Evolutionary conservation across 1,139 yeast genomes (phyloP).

Genomic region (Candida glucosophila): DNA sequence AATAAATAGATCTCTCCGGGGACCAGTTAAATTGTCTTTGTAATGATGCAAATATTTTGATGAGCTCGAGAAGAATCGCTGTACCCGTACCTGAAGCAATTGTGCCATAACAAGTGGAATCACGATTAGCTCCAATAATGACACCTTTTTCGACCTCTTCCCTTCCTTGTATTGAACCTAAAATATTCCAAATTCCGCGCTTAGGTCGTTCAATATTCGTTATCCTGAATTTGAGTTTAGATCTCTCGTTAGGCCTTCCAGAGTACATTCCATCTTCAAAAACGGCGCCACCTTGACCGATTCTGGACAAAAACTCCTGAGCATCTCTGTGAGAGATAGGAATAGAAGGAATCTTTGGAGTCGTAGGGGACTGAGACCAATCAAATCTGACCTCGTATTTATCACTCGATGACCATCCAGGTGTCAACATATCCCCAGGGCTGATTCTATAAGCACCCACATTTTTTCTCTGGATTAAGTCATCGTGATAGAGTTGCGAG

Average conservation of each 20-base stretch:
- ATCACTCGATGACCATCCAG: constrained; percentile 62
- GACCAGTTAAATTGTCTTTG: constrained; percentile 65
- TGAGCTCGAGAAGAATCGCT: constrained; percentile 60
- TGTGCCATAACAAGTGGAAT: constrained; percentile 71
- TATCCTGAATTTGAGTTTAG: constrained; percentile 32
- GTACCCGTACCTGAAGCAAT: constrained; percentile 71
- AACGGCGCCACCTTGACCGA: constrained; percentile 40
- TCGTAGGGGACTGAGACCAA: constrained; percentile 41
- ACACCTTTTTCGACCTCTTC: constrained; percentile 74
- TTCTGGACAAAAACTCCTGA: constrained; percentile 32
- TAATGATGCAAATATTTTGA: constrained; percentile 62
- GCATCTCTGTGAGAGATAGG: constrained; percentile 75
- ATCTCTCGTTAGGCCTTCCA: constrained; percentile 11
- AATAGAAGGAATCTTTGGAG: constrained; percentile 67
- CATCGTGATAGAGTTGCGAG: constrained; percentile 32
- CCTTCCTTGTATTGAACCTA: constrained; percentile 70
- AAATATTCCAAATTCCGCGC: constrained; percentile 71
- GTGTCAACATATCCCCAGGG: constrained; percentile 75
- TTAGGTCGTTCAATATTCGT: constrained; percentile 44
- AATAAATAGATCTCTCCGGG: constrained; percentile 76
- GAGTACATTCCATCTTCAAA: constrained; percentile 22
- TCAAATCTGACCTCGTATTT: constrained; percentile 27
- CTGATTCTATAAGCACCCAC: constrained; percentile 58
- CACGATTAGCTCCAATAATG: constrained; percentile 79
- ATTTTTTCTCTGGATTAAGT: constrained; percentile 51